Percentiles rank a stretch among this genome's conserved stretches.
phyloP scores from a whole-genome alignment of 202 grass and related monocot species.

The Panicum virgatum region DNA sequence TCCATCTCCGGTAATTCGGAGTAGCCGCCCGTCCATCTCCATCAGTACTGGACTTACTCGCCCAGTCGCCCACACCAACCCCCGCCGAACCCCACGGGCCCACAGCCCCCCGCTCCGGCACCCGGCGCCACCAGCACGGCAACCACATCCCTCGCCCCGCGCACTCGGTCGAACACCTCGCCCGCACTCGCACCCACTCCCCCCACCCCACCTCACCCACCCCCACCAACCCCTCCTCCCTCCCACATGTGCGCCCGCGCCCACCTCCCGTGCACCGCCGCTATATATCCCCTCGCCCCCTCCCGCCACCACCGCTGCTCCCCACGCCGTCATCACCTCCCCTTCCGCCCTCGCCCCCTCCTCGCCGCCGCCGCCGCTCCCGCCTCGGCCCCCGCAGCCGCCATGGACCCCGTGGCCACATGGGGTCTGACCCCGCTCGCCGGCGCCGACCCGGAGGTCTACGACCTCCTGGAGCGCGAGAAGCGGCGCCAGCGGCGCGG shows the following conservation, averaged over 20 bases:
- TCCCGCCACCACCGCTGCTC: background rate
- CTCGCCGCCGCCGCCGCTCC: background rate
- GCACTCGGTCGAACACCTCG: slow-evolving; percentile 29
- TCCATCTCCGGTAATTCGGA: too few relatives aligned
- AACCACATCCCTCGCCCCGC: background rate
- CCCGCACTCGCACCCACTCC: background rate
- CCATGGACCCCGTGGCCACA: slow-evolving; percentile 71
- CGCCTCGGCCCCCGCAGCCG: background rate
- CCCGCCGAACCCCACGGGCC: too few relatives aligned
- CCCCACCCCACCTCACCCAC: background rate
- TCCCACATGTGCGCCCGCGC: slow-evolving; percentile 43
- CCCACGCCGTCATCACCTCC: background rate
- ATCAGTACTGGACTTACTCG: too few relatives aligned
- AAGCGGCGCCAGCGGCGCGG: slow-evolving; percentile 91
- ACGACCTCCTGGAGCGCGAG: slow-evolving; percentile 89
- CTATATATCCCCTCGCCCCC: slow-evolving; percentile 37
- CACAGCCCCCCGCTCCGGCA: too few relatives aligned
- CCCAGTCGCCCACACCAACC: too few relatives aligned
- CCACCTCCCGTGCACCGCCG: background rate
- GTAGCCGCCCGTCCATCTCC: too few relatives aligned
- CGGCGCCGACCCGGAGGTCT: slow-evolving; percentile 59
- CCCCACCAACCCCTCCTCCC: slow-evolving; percentile 19
- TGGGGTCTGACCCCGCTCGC: slow-evolving; percentile 81
- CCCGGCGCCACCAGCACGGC: too few relatives aligned
- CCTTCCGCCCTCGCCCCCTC: background rate